These are phyloP conservation scores for Pochonia chlamydosporia DNA, from an alignment of 2,329 filamentous ascomycete species.

Conservation along the genomic window DNA sequence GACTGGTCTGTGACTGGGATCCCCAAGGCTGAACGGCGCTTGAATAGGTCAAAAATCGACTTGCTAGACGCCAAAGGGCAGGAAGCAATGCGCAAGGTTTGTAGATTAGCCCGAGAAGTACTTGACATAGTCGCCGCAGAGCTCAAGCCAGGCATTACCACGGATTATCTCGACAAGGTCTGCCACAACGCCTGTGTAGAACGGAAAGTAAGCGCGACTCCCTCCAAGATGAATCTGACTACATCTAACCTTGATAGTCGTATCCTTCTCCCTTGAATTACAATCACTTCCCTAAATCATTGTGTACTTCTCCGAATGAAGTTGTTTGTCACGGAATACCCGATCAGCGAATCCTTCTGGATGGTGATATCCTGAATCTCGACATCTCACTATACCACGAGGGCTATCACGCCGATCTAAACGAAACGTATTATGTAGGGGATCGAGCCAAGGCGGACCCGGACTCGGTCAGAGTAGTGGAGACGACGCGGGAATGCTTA, in stretches of 20 bases:
- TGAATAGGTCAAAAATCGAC: slow-evolving; percentile 73
- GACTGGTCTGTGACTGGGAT: slow-evolving; percentile 87
- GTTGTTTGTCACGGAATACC: slow-evolving; percentile 98
- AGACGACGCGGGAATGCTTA: slow-evolving; percentile 82
- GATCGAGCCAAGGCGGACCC: slow-evolving; percentile 78
- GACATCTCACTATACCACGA: slow-evolving; percentile 92
- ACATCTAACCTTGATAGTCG: slow-evolving; percentile 51
- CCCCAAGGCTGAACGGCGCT: slow-evolving; percentile 54
- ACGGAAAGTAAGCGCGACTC: slow-evolving; percentile 74
- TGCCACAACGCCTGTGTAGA: slow-evolving; percentile 94
- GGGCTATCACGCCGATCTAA: slow-evolving; percentile 92
- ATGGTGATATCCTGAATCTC: slow-evolving; percentile 96
- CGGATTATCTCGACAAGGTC: slow-evolving; percentile 89
- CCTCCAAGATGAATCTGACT: neutral
- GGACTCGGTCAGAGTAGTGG: slow-evolving; percentile 84
- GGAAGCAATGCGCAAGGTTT: slow-evolving; percentile 90
- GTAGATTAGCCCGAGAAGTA: slow-evolving; percentile 80
- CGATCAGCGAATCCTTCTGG: slow-evolving; percentile 77
- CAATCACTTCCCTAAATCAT: slow-evolving; percentile 93
- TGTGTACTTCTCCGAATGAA: slow-evolving; percentile 94
- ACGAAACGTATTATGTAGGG: slow-evolving; percentile 98
- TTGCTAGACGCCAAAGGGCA: slow-evolving; percentile 75
- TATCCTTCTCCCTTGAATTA: slow-evolving; percentile 96
- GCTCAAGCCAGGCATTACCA: slow-evolving; percentile 84
- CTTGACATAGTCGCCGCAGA: slow-evolving; percentile 85